Evolutionary conservation across 805 yeast species (phyloP).

Genomic region (Monosporozyma aquatica): DNA sequence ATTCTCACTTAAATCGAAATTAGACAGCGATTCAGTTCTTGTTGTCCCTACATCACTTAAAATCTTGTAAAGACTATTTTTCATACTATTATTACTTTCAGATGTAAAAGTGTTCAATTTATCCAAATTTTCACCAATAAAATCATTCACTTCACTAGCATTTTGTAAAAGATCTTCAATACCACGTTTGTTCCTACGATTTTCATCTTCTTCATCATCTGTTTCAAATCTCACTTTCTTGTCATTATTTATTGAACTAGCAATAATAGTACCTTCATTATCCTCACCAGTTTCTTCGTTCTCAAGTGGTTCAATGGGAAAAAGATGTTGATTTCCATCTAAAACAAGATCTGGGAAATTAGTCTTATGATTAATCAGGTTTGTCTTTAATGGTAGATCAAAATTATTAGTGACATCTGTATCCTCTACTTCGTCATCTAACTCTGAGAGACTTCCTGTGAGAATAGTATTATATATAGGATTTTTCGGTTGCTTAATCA

Average conservation of each 20-base stretch:
- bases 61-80: conserved; percentile 6
- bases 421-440: conserved; percentile 9
- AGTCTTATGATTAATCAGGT: conserved; percentile 11
- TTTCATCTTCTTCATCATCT: conserved; percentile 1
- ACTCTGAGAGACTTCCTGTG: conserved; percentile 9
- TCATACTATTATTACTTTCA: conserved; percentile 4
- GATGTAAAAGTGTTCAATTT: conserved; percentile 10
- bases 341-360: conserved; percentile 2
- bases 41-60: conserved; percentile 16
- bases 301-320: too few relatives aligned
- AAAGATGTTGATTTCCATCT: too few relatives aligned
- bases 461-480: conserved; percentile 1
- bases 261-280: neutral
- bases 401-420: neutral
- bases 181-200: neutral
- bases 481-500: neutral
- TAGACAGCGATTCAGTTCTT: conserved; percentile 22
- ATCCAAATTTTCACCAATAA: conserved; percentile 16
- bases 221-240: conserved; percentile 14
- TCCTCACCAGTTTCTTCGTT: too few relatives aligned
- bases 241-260: neutral
- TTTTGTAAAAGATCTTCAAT: conserved; percentile 21
- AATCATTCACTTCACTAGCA: conserved; percentile 16
- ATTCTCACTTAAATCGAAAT: conserved; percentile 24
- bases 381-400: conserved; percentile 22